Evolutionary conservation across 2,329 filamentous ascomycete genomes (phyloP), one percentile per base, ranked within the genome.

Genomic region (Aspergillus pseudoterreus): DNA sequence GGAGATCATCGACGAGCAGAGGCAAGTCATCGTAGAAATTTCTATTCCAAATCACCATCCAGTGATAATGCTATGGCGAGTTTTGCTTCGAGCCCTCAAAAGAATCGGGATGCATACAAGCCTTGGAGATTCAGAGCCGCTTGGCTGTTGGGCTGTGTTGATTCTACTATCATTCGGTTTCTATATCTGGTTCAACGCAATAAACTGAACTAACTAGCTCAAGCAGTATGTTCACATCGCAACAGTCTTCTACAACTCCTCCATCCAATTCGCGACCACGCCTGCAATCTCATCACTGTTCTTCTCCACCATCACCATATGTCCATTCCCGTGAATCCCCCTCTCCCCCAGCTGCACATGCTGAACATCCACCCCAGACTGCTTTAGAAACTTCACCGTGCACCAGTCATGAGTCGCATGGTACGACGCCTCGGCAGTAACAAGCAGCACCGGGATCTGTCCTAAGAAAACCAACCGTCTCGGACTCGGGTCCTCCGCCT

Each of bases 381-480:
- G 81, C 47, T 65, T 58, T 60, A 85, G 60, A 61, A 78, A 84
- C 10, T 64, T 55, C 2, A 78, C 75, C 0, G 78, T 82, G 35
- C 79, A 81, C 64, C 79, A 77, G 57, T 85, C 82, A 52, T 78
- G 84, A 5, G 70, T 63, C 2, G 70, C 67, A 63, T 85, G 82
- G n/a, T 73, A 75, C 45, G 78, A 79, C 3, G 82, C 76, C 51
- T 83, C 77, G 0, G 71, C 70, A 0, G 80, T 83, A 19, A 82
- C 59, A n/a, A 84, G 54, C 1, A 79, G 64, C 5, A 79, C 75
- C 0, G 74, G 76, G 4, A 82, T 70, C n/a, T 71, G 69, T 2
- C 64, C 59, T 11, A 86, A 63, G 30, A 83, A 78, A 5, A 65
- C 61, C 12, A 86, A 66, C 56, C 75, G 65, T 17, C 75, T 73